phyloP scores from a whole-genome alignment of 257 asterid genomes.

The Nicotiana obtusifolia region DNA sequence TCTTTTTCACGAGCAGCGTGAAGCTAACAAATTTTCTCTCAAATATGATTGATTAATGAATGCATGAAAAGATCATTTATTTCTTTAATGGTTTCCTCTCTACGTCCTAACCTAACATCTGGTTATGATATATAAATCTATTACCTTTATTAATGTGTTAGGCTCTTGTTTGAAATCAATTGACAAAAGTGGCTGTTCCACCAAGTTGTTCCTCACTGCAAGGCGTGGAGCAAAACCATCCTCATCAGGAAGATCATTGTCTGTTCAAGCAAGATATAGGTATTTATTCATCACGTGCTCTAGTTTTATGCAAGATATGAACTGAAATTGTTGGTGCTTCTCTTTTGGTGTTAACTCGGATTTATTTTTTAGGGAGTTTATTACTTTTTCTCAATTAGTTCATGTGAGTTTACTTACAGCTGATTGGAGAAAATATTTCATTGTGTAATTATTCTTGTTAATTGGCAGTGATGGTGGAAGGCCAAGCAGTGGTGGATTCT shows the following conservation, averaged over 20 bases:
- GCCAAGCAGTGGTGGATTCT: conserved; percentile 35
- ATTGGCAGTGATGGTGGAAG: conserved; percentile 52
- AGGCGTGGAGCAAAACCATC: conserved; percentile 30
- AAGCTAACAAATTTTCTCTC: not conserved
- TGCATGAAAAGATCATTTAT: not conserved
- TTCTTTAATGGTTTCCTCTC: not conserved
- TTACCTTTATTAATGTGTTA: conserved; percentile 12
- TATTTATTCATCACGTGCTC: conserved; percentile 14
- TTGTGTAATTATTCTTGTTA: conserved; percentile 12
- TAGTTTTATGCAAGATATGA: not conserved
- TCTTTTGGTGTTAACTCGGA: no score
- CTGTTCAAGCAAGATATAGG: conserved; percentile 58
- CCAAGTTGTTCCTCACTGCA: conserved; percentile 38
- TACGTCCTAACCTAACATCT: not conserved
- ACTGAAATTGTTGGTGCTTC: not conserved
- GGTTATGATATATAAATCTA: not conserved
- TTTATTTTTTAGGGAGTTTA: no score
- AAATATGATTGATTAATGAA: not conserved
- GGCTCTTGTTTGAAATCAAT: conserved; percentile 35
- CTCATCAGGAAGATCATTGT: conserved; percentile 31
- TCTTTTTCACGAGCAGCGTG: not conserved
- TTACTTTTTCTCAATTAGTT: no score
- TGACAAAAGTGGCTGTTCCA: conserved; percentile 37
- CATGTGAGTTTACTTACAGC: no score
- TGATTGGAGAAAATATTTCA: not conserved